Evolutionary conservation across 306 rosid genomes (phyloP).

Genomic region (Corylus americana): DNA sequence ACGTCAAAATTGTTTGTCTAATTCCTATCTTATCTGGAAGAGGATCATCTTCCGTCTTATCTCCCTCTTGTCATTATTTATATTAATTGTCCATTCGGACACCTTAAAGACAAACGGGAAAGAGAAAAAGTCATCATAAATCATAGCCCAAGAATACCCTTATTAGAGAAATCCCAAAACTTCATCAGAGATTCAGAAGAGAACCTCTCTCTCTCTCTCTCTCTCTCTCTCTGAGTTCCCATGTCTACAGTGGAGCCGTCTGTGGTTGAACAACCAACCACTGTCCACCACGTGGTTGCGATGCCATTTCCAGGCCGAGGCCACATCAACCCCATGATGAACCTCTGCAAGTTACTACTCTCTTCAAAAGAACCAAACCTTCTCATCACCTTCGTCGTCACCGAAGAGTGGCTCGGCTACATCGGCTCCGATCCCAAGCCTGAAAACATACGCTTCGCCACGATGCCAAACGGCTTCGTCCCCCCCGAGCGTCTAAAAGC

Average conservation of each 20-base stretch:
- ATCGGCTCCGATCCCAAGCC: constrained; percentile 14
- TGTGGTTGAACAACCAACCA: background rate
- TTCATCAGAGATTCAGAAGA: background rate
- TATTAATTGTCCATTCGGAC: too few species aligned
- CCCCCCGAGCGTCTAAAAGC: constrained; percentile 26
- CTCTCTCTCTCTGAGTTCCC: background rate
- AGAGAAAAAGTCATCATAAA: too few species aligned
- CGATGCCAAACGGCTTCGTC: constrained; percentile 29
- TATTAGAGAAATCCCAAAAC: background rate
- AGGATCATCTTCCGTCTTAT: too few species aligned
- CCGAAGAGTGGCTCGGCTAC: constrained; percentile 33
- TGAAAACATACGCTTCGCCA: constrained; percentile 10
- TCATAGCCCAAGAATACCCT: background rate
- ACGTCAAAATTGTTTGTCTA: too few species aligned
- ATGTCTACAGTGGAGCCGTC: background rate
- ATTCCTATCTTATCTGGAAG: too few species aligned
- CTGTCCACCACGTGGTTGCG: constrained; percentile 34
- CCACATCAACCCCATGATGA: constrained; percentile 41
- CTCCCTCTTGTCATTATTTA: too few species aligned
- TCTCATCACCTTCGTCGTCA: constrained; percentile 28
- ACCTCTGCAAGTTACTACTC: constrained; percentile 36
- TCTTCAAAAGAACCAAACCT: constrained; percentile 19
- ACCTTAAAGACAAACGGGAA: too few species aligned
- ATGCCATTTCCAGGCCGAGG: constrained; percentile 46
- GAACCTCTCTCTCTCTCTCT: background rate